Percentiles rank a stretch among this genome's conserved stretches.
Evolutionary conservation across 2,329 filamentous ascomycete species (phyloP).

Genomic region (Delphinella strobiligena): DNA sequence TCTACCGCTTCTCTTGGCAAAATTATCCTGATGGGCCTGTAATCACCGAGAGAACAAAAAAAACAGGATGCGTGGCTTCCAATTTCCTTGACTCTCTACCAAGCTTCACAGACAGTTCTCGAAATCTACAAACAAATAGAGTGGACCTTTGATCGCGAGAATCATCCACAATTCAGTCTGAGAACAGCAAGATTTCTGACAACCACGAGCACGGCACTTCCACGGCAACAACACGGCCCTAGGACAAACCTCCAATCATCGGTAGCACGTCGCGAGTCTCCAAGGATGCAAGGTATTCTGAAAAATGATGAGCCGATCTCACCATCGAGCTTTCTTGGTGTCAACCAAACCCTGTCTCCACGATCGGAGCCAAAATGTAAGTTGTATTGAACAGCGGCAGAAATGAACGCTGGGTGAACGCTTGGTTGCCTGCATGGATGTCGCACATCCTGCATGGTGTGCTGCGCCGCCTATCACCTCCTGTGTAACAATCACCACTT

Average conservation of each 20-base stretch:
- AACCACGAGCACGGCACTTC: background rate
- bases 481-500: background rate
- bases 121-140: no score
- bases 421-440: background rate
- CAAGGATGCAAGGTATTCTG: conserved; percentile 6
- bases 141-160: no score
- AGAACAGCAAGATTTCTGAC: no score
- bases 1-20: no score
- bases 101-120: no score
- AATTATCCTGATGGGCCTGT: no score
- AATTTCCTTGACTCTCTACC: no score
- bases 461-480: background rate
- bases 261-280: conserved; percentile 7
- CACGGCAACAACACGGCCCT: background rate
- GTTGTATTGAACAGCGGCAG: no score
- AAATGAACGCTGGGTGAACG: no score
- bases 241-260: background rate
- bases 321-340: conserved; percentile 3
- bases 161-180: no score
- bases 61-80: no score
- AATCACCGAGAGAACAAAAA: no score
- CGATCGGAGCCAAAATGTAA: conserved; percentile 4
- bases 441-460: background rate
- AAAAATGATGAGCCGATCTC: conserved; percentile 7
- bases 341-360: conserved; percentile 1